These are phyloP conservation scores for Pichia cabralensis DNA, from an alignment of 805 yeast genomes.

Conservation along the genomic window DNA sequence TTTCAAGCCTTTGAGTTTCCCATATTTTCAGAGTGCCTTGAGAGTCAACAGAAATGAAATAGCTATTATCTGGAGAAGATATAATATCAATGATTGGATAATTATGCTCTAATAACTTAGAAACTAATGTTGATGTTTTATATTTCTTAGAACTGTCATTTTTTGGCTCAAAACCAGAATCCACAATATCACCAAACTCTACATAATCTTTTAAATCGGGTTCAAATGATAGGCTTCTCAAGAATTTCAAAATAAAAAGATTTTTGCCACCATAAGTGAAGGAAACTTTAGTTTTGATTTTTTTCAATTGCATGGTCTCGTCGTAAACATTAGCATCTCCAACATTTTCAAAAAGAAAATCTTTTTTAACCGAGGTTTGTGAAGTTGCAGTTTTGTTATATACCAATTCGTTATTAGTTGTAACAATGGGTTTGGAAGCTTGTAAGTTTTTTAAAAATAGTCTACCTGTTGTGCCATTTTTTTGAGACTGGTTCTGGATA, in stretches of 20 bases:
- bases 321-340: constrained; percentile 17
- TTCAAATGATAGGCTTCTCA: constrained; percentile 42
- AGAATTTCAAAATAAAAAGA: constrained; percentile 48
- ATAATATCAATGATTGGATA: constrained; percentile 47
- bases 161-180: background rate
- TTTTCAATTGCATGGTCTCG: constrained; percentile 19
- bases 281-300: constrained; percentile 18
- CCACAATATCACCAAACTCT: constrained; percentile 50
- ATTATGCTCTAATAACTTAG: constrained; percentile 56
- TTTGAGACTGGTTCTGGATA: no score
- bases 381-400: constrained; percentile 4
- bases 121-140: constrained; percentile 30
- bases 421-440: constrained; percentile 1
- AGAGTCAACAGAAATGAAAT: constrained; percentile 70
- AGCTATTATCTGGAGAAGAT: constrained; percentile 51
- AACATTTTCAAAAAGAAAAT: constrained; percentile 13
- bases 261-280: constrained; percentile 64
- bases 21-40: constrained; percentile 67
- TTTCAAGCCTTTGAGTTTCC: constrained; percentile 61
- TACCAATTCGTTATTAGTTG: constrained; percentile 14
- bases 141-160: background rate
- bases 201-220: constrained; percentile 50
- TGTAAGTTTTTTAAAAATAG: constrained; percentile 4
- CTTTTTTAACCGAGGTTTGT: background rate
- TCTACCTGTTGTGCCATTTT: no score